Percentiles rank a stretch among this genome's conserved stretches.
Evolutionary conservation across 2,329 filamentous ascomycete genomes (phyloP).

Genomic region (Zymoseptoria pseudotritici): DNA sequence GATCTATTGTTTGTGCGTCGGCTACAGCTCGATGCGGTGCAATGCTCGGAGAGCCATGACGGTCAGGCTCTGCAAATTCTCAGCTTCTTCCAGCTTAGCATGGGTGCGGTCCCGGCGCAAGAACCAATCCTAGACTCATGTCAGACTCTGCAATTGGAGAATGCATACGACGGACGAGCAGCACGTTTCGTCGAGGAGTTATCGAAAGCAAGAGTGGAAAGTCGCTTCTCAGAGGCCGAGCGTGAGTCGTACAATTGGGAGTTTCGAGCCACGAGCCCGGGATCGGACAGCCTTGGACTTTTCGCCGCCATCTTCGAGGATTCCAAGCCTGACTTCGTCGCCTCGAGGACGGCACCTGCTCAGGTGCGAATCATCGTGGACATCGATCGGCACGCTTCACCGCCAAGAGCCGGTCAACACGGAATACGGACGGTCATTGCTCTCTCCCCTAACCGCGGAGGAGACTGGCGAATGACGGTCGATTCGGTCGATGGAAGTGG

Average conservation of each 20-base stretch:
- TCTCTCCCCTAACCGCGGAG: constrained; percentile 49
- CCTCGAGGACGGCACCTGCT: constrained; percentile 60
- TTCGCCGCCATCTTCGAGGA: constrained; percentile 67
- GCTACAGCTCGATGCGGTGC: constrained; percentile 21
- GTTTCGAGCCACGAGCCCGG: constrained; percentile 60
- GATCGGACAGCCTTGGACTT: constrained; percentile 47
- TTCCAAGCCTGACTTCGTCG: constrained; percentile 52
- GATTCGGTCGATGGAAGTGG: constrained; percentile 61
- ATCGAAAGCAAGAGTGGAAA: constrained; percentile 77
- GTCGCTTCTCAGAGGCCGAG: constrained; percentile 74
- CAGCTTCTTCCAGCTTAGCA: constrained; percentile 21
- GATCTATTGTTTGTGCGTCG: constrained; percentile 60
- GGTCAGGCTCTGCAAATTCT: constrained; percentile 23
- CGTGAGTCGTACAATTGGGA: constrained; percentile 76
- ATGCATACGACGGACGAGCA: constrained; percentile 70
- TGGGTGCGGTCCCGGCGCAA: constrained; percentile 13
- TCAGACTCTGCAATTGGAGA: constrained; percentile 57
- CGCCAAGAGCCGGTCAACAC: constrained; percentile 35
- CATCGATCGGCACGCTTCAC: constrained; percentile 31
- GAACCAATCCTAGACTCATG: constrained; percentile 20
- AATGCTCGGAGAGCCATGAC: constrained; percentile 22
- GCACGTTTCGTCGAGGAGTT: constrained; percentile 75
- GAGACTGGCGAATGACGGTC: constrained; percentile 49
- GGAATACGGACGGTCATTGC: constrained; percentile 66
- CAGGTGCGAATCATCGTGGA: constrained; percentile 67